These are phyloP conservation scores for Trametes gibbosa DNA, from an alignment of 768 basidiomycete genomes.

Conservation along the genomic window DNA sequence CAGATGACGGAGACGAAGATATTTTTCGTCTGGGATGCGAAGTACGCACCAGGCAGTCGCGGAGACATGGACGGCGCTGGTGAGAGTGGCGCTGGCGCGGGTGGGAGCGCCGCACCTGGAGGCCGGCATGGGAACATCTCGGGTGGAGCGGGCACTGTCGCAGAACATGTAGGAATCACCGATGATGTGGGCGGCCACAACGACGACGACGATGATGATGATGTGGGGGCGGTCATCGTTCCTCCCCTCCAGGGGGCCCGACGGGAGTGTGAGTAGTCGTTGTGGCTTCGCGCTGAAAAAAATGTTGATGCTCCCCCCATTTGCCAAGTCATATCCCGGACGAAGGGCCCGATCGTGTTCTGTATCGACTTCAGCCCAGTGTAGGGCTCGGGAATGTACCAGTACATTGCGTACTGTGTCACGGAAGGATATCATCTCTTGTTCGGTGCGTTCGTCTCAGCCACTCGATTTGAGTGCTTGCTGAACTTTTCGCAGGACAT, in stretches of 20 bases:
- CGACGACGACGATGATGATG: background rate
- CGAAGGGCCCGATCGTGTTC: conserved; percentile 10
- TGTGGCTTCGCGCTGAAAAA: background rate
- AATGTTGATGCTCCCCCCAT: background rate
- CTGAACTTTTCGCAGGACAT: too few relatives aligned
- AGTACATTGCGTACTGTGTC: background rate
- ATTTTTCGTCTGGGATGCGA: conserved; percentile 25
- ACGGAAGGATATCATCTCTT: background rate
- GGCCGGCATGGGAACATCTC: background rate
- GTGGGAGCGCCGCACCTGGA: background rate
- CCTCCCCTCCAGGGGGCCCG: background rate
- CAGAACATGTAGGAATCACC: background rate
- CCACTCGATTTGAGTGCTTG: too few relatives aligned
- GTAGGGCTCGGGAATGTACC: background rate
- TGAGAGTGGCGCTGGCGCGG: background rate
- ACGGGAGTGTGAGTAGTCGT: background rate
- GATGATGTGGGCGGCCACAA: background rate
- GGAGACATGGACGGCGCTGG: background rate
- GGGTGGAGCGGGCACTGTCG: background rate
- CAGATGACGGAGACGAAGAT: conserved; percentile 30
- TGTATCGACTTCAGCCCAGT: conserved; percentile 18
- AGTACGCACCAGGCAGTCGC: conserved; percentile 2
- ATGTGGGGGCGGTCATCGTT: background rate
- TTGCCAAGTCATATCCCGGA: background rate
- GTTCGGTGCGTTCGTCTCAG: background rate